Evolutionary conservation across 2,329 filamentous ascomycete species (phyloP).

Genomic region (Zasmidium cellare): DNA sequence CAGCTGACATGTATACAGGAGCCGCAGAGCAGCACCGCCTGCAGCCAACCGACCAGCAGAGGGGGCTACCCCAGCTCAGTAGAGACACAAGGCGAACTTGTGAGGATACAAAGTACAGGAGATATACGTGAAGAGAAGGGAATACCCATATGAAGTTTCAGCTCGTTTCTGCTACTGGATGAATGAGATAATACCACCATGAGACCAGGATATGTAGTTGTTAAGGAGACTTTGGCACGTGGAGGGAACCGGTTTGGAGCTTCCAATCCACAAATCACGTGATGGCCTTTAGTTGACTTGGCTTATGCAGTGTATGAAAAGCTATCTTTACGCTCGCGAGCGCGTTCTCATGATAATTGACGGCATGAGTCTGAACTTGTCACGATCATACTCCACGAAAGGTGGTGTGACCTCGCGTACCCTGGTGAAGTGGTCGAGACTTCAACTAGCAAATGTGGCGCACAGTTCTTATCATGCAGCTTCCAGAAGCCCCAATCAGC

Average conservation of each 20-base stretch:
- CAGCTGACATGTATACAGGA: not conserved
- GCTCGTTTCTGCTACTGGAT: not conserved
- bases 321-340: not conserved
- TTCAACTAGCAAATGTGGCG: not conserved
- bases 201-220: not conserved
- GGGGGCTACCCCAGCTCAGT: constrained; percentile 3
- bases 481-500: not conserved
- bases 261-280: not conserved
- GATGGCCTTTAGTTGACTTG: not conserved
- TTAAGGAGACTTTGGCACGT: not conserved
- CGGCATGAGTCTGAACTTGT: too few relatives aligned
- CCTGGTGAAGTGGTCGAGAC: not conserved
- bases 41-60: not conserved
- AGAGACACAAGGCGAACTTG: not conserved
- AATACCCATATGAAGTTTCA: not conserved
- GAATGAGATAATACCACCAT: not conserved
- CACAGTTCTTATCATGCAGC: not conserved
- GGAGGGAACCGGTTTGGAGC: not conserved
- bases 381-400: too few relatives aligned
- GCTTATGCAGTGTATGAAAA: not conserved
- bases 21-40: constrained; percentile 2
- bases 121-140: not conserved
- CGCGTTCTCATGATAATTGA: too few relatives aligned
- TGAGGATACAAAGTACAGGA: not conserved
- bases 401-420: constrained; percentile 1